Evolutionary conservation across 1,139 yeast species (phyloP).

Genomic region (Pichiaceae sp.): DNA sequence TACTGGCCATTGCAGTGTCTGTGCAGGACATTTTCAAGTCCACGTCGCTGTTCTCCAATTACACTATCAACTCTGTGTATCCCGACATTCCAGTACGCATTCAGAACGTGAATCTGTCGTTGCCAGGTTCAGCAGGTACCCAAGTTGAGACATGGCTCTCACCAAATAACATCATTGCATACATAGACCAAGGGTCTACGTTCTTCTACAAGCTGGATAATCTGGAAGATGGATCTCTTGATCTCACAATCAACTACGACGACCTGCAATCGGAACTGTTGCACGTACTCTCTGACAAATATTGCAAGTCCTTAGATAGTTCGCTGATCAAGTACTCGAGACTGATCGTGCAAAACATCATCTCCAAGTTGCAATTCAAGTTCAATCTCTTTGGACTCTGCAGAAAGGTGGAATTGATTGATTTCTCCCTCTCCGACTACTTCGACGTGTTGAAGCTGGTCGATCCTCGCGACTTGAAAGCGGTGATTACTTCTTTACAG

Average conservation of each 20-base stretch:
- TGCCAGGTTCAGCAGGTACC: slow-evolving; percentile 18
- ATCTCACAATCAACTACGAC: slow-evolving; percentile 36
- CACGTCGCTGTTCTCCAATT: slow-evolving; percentile 51
- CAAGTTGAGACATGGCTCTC: slow-evolving; percentile 18
- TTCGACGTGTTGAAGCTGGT: slow-evolving; percentile 11
- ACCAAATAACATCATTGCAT: slow-evolving; percentile 35
- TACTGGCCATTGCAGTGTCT: slow-evolving; percentile 55
- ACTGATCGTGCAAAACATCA: slow-evolving; percentile 22
- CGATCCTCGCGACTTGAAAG: slow-evolving; percentile 11
- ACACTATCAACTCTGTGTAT: slow-evolving; percentile 55
- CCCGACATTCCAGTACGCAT: slow-evolving; percentile 47
- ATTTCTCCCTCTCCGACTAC: slow-evolving; percentile 14
- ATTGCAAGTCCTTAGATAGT: slow-evolving; percentile 6
- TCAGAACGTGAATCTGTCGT: slow-evolving; percentile 31
- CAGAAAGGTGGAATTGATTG: slow-evolving; percentile 21
- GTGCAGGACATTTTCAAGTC: slow-evolving; percentile 69
- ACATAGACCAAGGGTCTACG: slow-evolving; percentile 62
- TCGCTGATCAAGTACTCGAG: slow-evolving; percentile 13
- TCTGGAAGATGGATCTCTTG: slow-evolving; percentile 30
- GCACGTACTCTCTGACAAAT: slow-evolving; percentile 13
- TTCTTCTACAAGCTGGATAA: slow-evolving; percentile 45
- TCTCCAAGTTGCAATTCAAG: slow-evolving; percentile 27
- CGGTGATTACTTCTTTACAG: slow-evolving; percentile 7
- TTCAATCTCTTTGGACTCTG: slow-evolving; percentile 32
- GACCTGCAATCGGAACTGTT: slow-evolving; percentile 37